A percentile compares a stretch with the other conserved stretches of the same genome.
phyloP scores from a whole-genome alignment of 441 rosid species.

The Hura crepitans region DNA sequence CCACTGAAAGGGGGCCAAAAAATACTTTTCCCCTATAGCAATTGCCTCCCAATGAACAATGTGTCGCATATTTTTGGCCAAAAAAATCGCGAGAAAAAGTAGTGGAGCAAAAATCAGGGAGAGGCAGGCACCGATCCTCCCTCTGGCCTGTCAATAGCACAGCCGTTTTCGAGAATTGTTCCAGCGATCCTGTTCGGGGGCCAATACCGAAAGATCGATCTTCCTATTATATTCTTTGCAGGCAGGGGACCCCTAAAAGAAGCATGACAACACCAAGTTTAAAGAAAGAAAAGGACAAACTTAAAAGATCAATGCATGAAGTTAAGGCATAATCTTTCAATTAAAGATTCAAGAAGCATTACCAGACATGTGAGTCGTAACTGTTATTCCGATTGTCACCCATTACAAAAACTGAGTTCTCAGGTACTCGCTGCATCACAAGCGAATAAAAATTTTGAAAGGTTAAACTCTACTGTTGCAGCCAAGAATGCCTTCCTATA shows the following conservation, averaged over 20 bases:
- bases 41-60: slow-evolving; percentile 6
- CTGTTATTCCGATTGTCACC: slow-evolving; percentile 96
- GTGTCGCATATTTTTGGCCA: not conserved
- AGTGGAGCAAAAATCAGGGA: not conserved
- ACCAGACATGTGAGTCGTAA: slow-evolving; percentile 96
- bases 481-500: not conserved
- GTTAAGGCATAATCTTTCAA: not conserved
- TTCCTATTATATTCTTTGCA: slow-evolving; percentile 80
- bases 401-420: slow-evolving; percentile 86
- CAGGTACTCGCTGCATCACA: slow-evolving; percentile 61
- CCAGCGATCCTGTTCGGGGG: slow-evolving; percentile 77
- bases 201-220: slow-evolving; percentile 89
- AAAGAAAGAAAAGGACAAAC: not conserved
- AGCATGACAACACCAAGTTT: slow-evolving; percentile 4
- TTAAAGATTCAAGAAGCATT: slow-evolving; percentile 15
- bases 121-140: slow-evolving; percentile 16
- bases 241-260: slow-evolving; percentile 82
- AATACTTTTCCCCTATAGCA: not conserved
- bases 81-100: not conserved
- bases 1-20: slow-evolving; percentile 1
- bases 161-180: slow-evolving; percentile 54
- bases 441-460: not conserved
- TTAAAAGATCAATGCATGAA: not conserved
- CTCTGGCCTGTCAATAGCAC: slow-evolving; percentile 56
- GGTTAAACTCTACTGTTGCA: not conserved